Percentiles rank a stretch among this genome's conserved stretches.
Evolutionary conservation across 2,329 filamentous ascomycete species (phyloP).

Genomic region (Teratosphaeria viscida): DNA sequence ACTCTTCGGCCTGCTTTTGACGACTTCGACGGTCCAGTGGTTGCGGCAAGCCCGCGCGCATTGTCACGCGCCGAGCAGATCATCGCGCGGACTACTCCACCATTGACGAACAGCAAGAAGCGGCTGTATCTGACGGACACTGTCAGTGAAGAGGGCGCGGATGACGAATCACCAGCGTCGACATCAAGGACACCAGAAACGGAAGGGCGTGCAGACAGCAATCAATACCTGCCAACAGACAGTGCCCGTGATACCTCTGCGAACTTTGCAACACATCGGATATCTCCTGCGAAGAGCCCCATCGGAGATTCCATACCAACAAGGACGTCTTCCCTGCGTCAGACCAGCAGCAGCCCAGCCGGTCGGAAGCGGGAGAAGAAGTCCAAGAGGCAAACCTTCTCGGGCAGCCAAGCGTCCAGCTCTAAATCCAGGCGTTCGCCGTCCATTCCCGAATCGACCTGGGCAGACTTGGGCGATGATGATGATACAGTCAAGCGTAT

Average conservation of each 20-base stretch:
- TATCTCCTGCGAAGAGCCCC: constrained; percentile 8
- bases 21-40: constrained; percentile 3
- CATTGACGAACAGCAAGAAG: constrained; percentile 28
- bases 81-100: constrained; percentile 20
- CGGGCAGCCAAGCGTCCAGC: constrained; percentile 5
- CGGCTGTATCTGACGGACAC: constrained; percentile 19
- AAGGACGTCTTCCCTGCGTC: constrained; percentile 24
- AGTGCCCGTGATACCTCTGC: background rate
- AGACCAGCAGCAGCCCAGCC: constrained; percentile 23
- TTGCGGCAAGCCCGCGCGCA: background rate
- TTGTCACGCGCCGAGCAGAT: constrained; percentile 19
- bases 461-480: constrained; percentile 28
- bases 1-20: constrained; percentile 9
- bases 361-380: constrained; percentile 18
- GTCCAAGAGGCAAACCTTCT: constrained; percentile 11
- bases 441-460: constrained; percentile 23
- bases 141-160: constrained; percentile 10
- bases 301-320: constrained; percentile 25
- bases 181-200: background rate
- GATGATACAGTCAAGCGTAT: constrained; percentile 49
- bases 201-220: background rate
- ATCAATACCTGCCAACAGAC: background rate
- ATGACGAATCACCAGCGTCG: constrained; percentile 9
- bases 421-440: constrained; percentile 10
- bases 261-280: constrained; percentile 1